Percentiles rank a stretch among this genome's conserved stretches.
These are phyloP conservation scores for Paradendryphiella salina DNA, from an alignment of 2,329 filamentous ascomycete species.

Conservation along the genomic window DNA sequence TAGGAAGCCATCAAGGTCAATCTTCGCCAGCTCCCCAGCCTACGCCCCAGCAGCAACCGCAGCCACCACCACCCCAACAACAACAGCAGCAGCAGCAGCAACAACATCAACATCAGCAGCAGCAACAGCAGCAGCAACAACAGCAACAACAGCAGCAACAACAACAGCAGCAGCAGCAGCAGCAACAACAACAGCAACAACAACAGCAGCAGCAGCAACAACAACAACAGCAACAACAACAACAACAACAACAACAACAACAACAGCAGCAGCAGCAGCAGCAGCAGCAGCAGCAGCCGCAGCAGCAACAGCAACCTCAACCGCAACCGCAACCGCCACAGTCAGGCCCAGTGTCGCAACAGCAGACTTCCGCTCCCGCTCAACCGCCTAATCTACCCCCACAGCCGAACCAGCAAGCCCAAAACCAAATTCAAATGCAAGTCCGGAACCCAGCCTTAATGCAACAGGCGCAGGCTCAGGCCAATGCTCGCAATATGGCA, in stretches of 20 bases:
- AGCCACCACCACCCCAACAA: slow-evolving; percentile 46
- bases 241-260: slow-evolving; percentile 32
- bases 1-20: slow-evolving; percentile 46
- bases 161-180: slow-evolving; percentile 4
- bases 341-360: slow-evolving; percentile 50
- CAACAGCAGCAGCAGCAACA: slow-evolving; percentile 44
- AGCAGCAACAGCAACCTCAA: slow-evolving; percentile 34
- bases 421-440: slow-evolving; percentile 39
- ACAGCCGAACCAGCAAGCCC: slow-evolving; percentile 41
- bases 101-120: neutral
- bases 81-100: slow-evolving; percentile 45
- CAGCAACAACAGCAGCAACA: slow-evolving; percentile 40
- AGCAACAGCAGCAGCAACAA: slow-evolving; percentile 36
- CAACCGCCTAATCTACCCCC: slow-evolving; percentile 41
- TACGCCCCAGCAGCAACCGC: slow-evolving; percentile 45
- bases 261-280: slow-evolving; percentile 46
- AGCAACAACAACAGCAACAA: slow-evolving; percentile 34
- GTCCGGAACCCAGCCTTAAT: slow-evolving; percentile 43
- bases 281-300: slow-evolving; percentile 46
- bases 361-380: slow-evolving; percentile 48
- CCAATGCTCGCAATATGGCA: slow-evolving; percentile 32
- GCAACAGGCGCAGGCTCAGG: slow-evolving; percentile 35
- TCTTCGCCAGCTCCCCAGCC: slow-evolving; percentile 46
- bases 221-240: slow-evolving; percentile 22
- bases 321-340: slow-evolving; percentile 45